Evolutionary conservation across 305 asterid genomes (phyloP).

Genomic region (Fraxinus greggii): DNA sequence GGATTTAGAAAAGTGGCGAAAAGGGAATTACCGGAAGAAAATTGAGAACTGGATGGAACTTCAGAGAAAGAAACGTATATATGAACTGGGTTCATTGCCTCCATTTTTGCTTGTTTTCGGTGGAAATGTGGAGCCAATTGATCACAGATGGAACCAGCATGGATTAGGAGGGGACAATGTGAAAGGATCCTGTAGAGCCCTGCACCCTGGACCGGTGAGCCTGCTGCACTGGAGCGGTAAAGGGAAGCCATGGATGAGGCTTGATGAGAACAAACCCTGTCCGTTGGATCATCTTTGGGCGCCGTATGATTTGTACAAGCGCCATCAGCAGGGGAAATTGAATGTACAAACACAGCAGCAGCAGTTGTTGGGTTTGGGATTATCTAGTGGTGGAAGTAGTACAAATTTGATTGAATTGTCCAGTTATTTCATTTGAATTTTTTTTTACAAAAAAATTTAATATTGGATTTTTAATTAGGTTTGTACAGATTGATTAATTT

Average conservation of each 20-base stretch:
- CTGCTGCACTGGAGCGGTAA: constrained; percentile 86
- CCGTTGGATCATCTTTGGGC: constrained; percentile 79
- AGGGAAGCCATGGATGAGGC: constrained; percentile 86
- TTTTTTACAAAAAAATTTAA: not conserved
- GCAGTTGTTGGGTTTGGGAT: constrained; percentile 18
- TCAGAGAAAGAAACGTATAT: constrained; percentile 54
- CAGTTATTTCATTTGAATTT: constrained; percentile 36
- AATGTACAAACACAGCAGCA: constrained; percentile 32
- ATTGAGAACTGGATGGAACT: constrained; percentile 79
- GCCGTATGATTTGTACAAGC: constrained; percentile 66
- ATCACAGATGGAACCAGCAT: constrained; percentile 85
- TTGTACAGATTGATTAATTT: constrained; percentile 27
- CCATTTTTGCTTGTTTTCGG: constrained; percentile 69
- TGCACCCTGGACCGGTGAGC: constrained; percentile 86
- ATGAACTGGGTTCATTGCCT: constrained; percentile 80
- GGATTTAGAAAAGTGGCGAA: constrained; percentile 66
- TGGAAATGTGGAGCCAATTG: constrained; percentile 67
- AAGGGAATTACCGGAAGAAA: constrained; percentile 48
- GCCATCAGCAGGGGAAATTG: constrained; percentile 22
- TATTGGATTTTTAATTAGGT: constrained; percentile 33
- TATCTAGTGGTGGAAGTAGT: constrained; percentile 6
- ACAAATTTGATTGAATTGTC: constrained; percentile 36
- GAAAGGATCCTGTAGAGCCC: constrained; percentile 64
- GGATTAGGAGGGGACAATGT: constrained; percentile 88
- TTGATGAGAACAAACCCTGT: constrained; percentile 66